A percentile compares a stretch with the other conserved stretches of the same genome.
phyloP scores from a whole-genome alignment of 2,329 filamentous ascomycete species.

The Fusarium sp. region DNA sequence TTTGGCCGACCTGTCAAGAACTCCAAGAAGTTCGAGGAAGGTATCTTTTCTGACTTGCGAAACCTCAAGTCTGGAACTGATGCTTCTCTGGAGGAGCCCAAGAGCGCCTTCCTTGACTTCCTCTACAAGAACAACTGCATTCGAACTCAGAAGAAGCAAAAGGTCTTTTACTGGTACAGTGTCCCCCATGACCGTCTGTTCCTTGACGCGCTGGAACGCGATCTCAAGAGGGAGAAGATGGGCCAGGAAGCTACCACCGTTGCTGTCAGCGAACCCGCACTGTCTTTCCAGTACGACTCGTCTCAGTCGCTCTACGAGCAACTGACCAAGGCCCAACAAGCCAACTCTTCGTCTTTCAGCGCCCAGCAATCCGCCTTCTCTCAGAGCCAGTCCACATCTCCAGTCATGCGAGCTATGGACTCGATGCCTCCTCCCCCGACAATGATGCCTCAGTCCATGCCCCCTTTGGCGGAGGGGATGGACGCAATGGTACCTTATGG shows the following conservation, averaged over 20 bases:
- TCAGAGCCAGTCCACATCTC: conserved; percentile 85
- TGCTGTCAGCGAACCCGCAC: conserved; percentile 93
- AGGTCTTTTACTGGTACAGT: conserved; percentile 99
- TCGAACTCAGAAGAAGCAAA: conserved; percentile 99
- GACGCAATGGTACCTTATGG: conserved; percentile 79
- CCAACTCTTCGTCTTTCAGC: conserved; percentile 96
- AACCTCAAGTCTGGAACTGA: conserved; percentile 99
- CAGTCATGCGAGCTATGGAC: conserved; percentile 89
- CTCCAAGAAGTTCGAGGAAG: conserved; percentile 99
- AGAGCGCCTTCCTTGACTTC: conserved; percentile 98
- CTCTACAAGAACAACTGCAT: conserved; percentile 99
- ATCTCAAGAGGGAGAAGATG: conserved; percentile 99
- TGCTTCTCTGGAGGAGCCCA: conserved; percentile 97
- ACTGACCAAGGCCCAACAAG: conserved; percentile 98
- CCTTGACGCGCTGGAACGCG: conserved; percentile 94
- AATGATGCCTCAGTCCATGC: conserved; percentile 74
- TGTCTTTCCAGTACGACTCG: conserved; percentile 99
- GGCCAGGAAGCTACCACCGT: conserved; percentile 96
- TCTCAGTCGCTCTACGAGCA: conserved; percentile 99
- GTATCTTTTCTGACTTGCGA: conserved; percentile 97
- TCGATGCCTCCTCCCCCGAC: conserved; percentile 92
- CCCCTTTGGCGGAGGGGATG: conserved; percentile 70
- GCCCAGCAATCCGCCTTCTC: conserved; percentile 77
- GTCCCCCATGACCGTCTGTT: conserved; percentile 98
- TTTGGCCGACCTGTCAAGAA: conserved; percentile 99